phyloP scores from a whole-genome alignment of 306 rosid genomes.

The Chamaecrista fasciculata region DNA sequence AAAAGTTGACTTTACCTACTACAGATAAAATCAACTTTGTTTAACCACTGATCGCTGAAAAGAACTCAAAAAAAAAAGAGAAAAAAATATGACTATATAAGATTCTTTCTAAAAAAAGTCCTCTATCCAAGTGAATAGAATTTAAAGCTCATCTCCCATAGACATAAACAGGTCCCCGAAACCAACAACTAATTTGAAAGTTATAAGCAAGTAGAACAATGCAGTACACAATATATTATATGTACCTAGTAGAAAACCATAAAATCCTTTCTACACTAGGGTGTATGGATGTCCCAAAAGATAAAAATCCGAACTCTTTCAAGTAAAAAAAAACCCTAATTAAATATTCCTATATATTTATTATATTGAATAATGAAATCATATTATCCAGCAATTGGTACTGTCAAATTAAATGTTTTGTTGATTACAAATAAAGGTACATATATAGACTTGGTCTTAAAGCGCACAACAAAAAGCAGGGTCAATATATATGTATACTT shows the following conservation, averaged over 20 bases:
- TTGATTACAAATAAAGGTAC: not conserved
- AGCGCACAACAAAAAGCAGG: conserved; percentile 11
- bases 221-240: not conserved
- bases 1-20: too few species aligned
- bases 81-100: too few species aligned
- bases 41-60: too few species aligned
- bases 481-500: not conserved
- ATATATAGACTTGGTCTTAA: conserved; percentile 8
- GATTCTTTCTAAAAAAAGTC: too few species aligned
- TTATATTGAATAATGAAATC: not conserved
- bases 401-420: conserved; percentile 11
- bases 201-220: conserved; percentile 36
- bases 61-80: too few species aligned
- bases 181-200: conserved; percentile 51
- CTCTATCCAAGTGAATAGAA: too few species aligned
- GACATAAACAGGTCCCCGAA: too few species aligned
- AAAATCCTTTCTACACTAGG: not conserved
- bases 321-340: not conserved
- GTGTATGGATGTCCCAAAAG: not conserved
- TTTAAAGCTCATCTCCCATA: too few species aligned
- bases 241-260: not conserved
- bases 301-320: not conserved
- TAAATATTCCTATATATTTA: too few species aligned
- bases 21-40: too few species aligned
- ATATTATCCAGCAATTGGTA: not conserved